A percentile compares a stretch with the other conserved stretches of the same genome.
These are phyloP conservation scores for Blastobotrys indianensis DNA, from an alignment of 1,139 yeast species.

Conservation along the genomic window DNA sequence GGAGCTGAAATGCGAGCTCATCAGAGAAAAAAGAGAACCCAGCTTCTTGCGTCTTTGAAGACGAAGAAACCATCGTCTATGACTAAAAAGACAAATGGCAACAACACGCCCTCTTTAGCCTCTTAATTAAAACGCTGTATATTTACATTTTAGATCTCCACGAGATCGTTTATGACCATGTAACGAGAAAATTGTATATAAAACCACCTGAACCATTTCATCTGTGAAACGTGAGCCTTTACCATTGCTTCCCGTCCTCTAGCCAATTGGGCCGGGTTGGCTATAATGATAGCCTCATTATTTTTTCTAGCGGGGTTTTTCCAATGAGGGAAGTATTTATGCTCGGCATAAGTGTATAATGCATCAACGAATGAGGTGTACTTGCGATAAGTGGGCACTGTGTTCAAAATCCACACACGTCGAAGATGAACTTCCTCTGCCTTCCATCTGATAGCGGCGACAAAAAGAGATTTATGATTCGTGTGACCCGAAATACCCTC, in stretches of 20 bases:
- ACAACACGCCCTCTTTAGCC: neutral
- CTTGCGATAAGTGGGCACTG: conserved; percentile 36
- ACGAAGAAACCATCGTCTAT: too few relatives aligned
- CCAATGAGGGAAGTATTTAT: conserved; percentile 3
- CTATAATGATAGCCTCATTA: conserved; percentile 31
- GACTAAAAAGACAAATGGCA: too few relatives aligned
- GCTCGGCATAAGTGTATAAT: conserved; percentile 17
- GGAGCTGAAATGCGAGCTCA: neutral
- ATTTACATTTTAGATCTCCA: conserved; percentile 15
- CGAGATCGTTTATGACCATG: conserved; percentile 62
- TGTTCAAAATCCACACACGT: conserved; percentile 31
- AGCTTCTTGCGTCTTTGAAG: neutral
- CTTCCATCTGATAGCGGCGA: conserved; percentile 46
- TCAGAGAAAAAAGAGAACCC: neutral
- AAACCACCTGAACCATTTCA: conserved; percentile 93
- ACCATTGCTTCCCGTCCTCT: conserved; percentile 71
- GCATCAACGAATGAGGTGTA: conserved; percentile 33
- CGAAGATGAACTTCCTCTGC: conserved; percentile 14
- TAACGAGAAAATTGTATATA: conserved; percentile 78
- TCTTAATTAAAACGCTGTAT: neutral
- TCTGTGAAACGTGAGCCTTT: conserved; percentile 78
- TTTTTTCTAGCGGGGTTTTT: conserved; percentile 10
- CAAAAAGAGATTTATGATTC: conserved; percentile 67
- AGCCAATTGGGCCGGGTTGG: conserved; percentile 47
- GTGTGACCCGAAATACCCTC: conserved; percentile 80